A percentile compares a stretch with the other conserved stretches of the same genome.
Evolutionary conservation across 2,329 filamentous ascomycete genomes (phyloP).

Genomic region (Acrocalymma vagum): DNA sequence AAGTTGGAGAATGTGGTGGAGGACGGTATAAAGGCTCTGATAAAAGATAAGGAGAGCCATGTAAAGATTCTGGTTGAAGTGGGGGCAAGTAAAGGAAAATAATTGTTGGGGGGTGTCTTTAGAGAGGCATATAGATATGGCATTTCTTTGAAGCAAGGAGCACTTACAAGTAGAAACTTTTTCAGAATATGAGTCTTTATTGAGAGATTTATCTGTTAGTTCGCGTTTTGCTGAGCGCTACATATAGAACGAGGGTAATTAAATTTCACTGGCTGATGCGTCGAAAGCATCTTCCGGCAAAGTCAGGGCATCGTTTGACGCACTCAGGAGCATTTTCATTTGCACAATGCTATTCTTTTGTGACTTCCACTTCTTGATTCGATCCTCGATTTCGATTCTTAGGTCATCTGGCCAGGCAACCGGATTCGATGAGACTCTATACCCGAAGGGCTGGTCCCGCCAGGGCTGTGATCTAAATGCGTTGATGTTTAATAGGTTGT

Average conservation of each 20-base stretch:
- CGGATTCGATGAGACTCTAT: conserved; percentile 22
- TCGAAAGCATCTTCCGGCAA: conserved; percentile 39
- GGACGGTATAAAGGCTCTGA: conserved; percentile 64
- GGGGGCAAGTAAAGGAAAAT: too few species aligned
- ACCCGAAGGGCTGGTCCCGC: neutral
- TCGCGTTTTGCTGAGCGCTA: too few species aligned
- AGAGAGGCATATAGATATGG: too few species aligned
- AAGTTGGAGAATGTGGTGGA: conserved; percentile 64
- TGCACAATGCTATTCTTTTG: conserved; percentile 26
- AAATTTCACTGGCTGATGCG: conserved; percentile 21
- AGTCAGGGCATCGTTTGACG: conserved; percentile 27
- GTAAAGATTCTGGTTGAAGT: conserved; percentile 69
- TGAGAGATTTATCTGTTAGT: too few species aligned
- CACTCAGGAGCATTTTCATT: conserved; percentile 22
- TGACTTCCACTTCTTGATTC: conserved; percentile 31
- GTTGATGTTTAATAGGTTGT: conserved; percentile 12
- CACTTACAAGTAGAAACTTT: too few species aligned
- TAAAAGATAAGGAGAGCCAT: conserved; percentile 68
- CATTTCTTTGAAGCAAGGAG: too few species aligned
- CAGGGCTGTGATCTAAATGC: conserved; percentile 1
- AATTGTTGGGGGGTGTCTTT: too few species aligned
- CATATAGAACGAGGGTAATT: too few species aligned
- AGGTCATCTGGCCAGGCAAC: conserved; percentile 33
- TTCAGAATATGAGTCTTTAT: too few species aligned
- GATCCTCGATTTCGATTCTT: conserved; percentile 14